Percentiles rank a stretch among this genome's conserved stretches.
phyloP scores from a whole-genome alignment of 108 stramenopile genomes.

The Craspedostauros australis region DNA sequence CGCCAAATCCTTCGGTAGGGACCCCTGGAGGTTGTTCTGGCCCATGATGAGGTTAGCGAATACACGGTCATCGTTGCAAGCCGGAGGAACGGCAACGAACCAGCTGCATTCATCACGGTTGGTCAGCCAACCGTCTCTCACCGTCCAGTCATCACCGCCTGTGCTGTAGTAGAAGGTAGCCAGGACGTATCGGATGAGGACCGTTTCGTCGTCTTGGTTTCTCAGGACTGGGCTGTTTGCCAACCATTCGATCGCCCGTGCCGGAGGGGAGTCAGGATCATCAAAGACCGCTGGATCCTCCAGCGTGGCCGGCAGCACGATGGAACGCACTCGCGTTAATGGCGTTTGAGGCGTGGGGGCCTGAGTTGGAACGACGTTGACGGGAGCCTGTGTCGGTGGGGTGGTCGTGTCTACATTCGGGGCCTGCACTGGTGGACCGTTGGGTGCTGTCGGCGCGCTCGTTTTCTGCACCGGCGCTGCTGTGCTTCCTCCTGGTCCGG shows the following conservation, averaged over 20 bases:
- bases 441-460: background rate
- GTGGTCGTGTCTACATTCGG: background rate
- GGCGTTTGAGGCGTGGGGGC: too few relatives aligned
- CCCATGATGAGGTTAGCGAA: conserved; percentile 28
- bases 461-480: conserved; percentile 1
- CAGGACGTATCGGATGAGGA: conserved; percentile 21
- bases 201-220: conserved; percentile 23
- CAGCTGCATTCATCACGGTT: conserved; percentile 34
- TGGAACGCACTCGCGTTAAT: too few relatives aligned
- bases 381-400: background rate
- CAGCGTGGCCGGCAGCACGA: too few relatives aligned
- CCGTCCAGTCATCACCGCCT: conserved; percentile 28
- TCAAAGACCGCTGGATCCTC: conserved; percentile 4
- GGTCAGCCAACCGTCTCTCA: conserved; percentile 31
- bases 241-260: conserved; percentile 18
- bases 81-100: conserved; percentile 17
- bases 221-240: conserved; percentile 11
- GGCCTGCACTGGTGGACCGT: conserved; percentile 1
- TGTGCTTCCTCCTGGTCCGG: background rate
- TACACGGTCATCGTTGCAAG: conserved; percentile 12
- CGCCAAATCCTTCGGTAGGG: conserved; percentile 27
- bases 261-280: conserved; percentile 16
- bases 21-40: conserved; percentile 29
- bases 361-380: background rate
- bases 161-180: conserved; percentile 38